phyloP scores from a whole-genome alignment of 768 basidiomycete species.

The Lanmaoa pseudosensibilis region DNA sequence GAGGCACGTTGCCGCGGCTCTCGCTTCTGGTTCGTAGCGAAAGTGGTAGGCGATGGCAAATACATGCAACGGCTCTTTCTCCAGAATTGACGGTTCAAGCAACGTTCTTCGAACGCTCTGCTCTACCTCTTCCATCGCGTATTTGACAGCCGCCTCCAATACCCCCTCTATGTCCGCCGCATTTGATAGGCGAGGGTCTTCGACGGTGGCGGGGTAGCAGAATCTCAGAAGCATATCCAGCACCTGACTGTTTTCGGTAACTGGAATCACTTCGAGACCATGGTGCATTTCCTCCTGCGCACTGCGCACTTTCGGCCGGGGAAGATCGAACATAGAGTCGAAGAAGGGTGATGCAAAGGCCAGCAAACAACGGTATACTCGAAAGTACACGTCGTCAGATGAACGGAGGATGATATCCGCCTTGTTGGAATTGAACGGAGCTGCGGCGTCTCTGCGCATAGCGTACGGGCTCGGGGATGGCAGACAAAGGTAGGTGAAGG shows the following conservation, averaged over 20 bases:
- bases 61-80: conserved; percentile 28
- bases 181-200: conserved; percentile 19
- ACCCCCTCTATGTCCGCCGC: conserved; percentile 22
- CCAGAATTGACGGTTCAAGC: conserved; percentile 28
- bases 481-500: neutral
- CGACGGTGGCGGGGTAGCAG: conserved; percentile 35
- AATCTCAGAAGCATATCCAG: conserved; percentile 36
- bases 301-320: conserved; percentile 14
- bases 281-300: conserved; percentile 13
- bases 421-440: conserved; percentile 47
- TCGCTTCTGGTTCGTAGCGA: conserved; percentile 31
- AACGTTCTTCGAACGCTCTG: conserved; percentile 25
- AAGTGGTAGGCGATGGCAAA: conserved; percentile 38
- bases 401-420: conserved; percentile 54
- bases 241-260: conserved; percentile 28
- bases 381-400: conserved; percentile 39
- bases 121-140: conserved; percentile 32
- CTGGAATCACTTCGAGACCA: conserved; percentile 28
- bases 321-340: conserved; percentile 34
- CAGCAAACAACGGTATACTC: conserved; percentile 28
- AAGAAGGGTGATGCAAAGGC: conserved; percentile 32
- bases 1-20: conserved; percentile 28
- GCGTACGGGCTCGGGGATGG: neutral
- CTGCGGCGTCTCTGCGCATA: conserved; percentile 25
- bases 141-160: conserved; percentile 32